Base-by-base conservation (phyloP, 495 filamentous ascomycete genomes). In the Penicillium herquei region DNA sequence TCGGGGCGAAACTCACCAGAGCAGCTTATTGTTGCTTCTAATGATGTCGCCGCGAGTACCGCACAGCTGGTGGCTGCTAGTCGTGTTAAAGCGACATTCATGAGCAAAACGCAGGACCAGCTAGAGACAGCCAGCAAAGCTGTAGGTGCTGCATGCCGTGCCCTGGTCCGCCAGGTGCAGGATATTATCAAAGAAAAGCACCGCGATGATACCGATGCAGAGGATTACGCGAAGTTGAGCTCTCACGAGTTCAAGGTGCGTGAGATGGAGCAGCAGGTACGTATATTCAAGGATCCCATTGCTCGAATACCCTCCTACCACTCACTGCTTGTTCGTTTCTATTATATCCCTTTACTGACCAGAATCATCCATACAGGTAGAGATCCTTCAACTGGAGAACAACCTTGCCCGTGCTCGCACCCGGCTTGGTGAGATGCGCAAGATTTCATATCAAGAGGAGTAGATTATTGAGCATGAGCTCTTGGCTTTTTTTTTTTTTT, bases 261-360 rank as follows among this genome's bases (percentile, higher is more conserved):
- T 65, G 92, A 98, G 79, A 98, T 98, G 95, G 93, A 98, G 77
- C 95, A 98, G 71, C 95, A 98, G 90, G 92, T 96, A 79, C 59
- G 85, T 82, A 54, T 39, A 47, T 47, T 39, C 39, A 48, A 33
- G 21, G 21, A 26, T 26, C 21, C 21, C 56, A 14, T 59, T 53
- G 48, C 60, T 56, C 46, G 32, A 41, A 11, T 44, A 18, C 52
- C 52, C 43, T 51, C 39, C 42, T 49, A 26, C 4, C 21, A 26
- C 2, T 26, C 21, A 26, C 21, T 45, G 11, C 17, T 46, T 56
- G 42, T 16, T 17, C 33, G 37, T 16, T 14, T 30, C n/a, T 9
- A 37, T 17, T 17, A 26, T 32, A 18, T 10, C 18, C 46, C 18
- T 21, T 11, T 55, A 50, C 65, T 70, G 46, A 70, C 44, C 13